These are phyloP conservation scores for Erigeron philadelphicus DNA, from an alignment of 140 eudicot genomes.

Conservation along the genomic window DNA sequence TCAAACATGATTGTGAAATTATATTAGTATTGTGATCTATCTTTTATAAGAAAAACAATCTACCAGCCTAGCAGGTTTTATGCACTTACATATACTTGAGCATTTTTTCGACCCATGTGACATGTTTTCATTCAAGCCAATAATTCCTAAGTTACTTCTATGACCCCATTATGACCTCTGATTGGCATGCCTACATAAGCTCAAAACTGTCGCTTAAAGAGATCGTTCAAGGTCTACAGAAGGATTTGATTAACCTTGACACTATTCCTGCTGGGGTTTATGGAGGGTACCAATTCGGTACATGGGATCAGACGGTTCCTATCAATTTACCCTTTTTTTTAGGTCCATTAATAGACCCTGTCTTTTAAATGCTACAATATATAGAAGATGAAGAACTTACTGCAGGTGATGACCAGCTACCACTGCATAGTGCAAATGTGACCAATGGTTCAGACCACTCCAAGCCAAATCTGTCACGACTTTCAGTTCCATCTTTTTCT, in stretches of 20 bases:
- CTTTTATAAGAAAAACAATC: background rate
- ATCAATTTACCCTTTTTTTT: no score
- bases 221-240: background rate
- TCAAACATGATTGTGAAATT: background rate
- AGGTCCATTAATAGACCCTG: background rate
- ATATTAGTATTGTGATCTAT: background rate
- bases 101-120: background rate
- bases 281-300: no score
- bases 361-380: background rate
- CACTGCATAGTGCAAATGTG: slow-evolving; percentile 79
- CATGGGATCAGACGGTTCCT: no score
- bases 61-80: background rate
- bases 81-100: background rate
- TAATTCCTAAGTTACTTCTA: background rate
- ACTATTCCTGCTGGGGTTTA: no score
- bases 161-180: background rate
- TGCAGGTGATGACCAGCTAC: slow-evolving; percentile 94
- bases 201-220: background rate
- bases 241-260: no score
- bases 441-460: slow-evolving; percentile 88
- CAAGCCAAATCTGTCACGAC: slow-evolving; percentile 54
- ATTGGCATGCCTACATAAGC: background rate
- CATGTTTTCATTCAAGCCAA: background rate
- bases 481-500: slow-evolving; percentile 43
- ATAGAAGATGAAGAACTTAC: slow-evolving; percentile 39